Evolutionary conservation across 2,329 filamentous ascomycete species (phyloP).

Genomic region (Colletotrichum scovillei): DNA sequence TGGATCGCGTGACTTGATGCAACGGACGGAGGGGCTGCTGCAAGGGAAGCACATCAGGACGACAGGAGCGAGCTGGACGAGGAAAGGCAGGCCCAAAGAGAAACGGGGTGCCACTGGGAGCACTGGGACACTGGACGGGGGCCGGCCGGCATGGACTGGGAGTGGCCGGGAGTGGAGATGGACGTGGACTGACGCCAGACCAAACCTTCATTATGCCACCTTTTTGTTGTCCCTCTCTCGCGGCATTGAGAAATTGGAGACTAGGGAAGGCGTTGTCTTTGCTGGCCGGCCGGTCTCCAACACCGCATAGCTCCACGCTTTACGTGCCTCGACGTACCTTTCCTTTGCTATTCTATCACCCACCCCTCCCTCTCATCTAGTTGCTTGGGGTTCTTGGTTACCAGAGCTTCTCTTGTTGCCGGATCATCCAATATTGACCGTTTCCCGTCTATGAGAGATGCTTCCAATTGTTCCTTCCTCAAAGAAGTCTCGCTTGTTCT

Average conservation of each 20-base stretch:
- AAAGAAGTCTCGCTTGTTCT: not conserved
- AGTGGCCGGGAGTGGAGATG: constrained; percentile 15
- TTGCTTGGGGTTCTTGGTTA: not conserved
- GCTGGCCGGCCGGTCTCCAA: not conserved
- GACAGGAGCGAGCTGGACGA: constrained; percentile 12
- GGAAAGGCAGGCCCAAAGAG: not conserved
- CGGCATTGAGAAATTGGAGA: not conserved
- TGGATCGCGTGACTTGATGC: constrained; percentile 41
- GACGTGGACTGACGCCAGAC: constrained; percentile 32
- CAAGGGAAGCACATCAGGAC: constrained; percentile 25
- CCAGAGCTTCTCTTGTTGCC: too few relatives aligned
- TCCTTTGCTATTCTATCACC: not conserved
- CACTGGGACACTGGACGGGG: not conserved
- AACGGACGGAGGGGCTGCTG: constrained; percentile 26
- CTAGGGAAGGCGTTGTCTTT: not conserved
- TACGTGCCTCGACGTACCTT: not conserved
- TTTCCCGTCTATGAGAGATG: not conserved
- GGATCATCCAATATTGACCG: not conserved
- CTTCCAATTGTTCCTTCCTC: not conserved
- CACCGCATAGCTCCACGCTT: not conserved
- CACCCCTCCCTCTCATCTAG: not conserved
- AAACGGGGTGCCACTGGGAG: not conserved
- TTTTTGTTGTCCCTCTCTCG: constrained; percentile 1
- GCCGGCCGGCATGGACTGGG: constrained; percentile 20
- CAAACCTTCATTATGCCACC: constrained; percentile 32